A percentile compares a stretch with the other conserved stretches of the same genome.
phyloP scores from a whole-genome alignment of 345 rosid genomes.

The Citrus sinensis region DNA sequence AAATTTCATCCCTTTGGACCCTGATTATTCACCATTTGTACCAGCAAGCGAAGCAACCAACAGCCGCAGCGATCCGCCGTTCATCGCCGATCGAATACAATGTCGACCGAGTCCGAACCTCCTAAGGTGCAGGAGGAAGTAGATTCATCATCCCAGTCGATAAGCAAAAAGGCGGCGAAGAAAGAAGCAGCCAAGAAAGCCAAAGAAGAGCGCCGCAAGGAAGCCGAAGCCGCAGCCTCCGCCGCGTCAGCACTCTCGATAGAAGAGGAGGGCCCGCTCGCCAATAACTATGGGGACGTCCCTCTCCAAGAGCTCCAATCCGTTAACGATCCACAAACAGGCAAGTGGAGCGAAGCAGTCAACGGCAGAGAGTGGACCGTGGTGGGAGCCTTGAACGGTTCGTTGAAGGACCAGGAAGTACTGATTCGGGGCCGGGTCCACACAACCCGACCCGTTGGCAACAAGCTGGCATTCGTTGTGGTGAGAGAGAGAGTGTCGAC shows the following conservation, averaged over 20 bases:
- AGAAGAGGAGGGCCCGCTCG: slow-evolving; percentile 42
- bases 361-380: slow-evolving; percentile 40
- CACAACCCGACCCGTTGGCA: slow-evolving; percentile 48
- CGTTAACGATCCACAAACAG: slow-evolving; percentile 33
- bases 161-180: slow-evolving; percentile 83
- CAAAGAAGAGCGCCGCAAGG: slow-evolving; percentile 70
- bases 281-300: slow-evolving; percentile 64
- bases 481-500: slow-evolving; percentile 68
- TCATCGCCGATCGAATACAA: not conserved
- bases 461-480: slow-evolving; percentile 58
- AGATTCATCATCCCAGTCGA: slow-evolving; percentile 21
- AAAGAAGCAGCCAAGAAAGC: slow-evolving; percentile 80
- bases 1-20: no score
- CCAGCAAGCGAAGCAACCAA: no score
- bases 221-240: slow-evolving; percentile 31
- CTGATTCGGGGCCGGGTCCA: slow-evolving; percentile 72
- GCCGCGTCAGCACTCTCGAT: slow-evolving; percentile 30
- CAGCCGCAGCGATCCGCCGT: no score
- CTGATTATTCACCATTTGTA: not conserved
- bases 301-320: slow-evolving; percentile 69
- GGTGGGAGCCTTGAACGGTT: slow-evolving; percentile 45
- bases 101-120: slow-evolving; percentile 1
- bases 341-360: slow-evolving; percentile 44
- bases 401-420: slow-evolving; percentile 41
- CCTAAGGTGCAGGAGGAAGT: slow-evolving; percentile 12